Base-by-base conservation (phyloP, 192 early-diverging fungal genomes). In the Coemansia sp. region DNA sequence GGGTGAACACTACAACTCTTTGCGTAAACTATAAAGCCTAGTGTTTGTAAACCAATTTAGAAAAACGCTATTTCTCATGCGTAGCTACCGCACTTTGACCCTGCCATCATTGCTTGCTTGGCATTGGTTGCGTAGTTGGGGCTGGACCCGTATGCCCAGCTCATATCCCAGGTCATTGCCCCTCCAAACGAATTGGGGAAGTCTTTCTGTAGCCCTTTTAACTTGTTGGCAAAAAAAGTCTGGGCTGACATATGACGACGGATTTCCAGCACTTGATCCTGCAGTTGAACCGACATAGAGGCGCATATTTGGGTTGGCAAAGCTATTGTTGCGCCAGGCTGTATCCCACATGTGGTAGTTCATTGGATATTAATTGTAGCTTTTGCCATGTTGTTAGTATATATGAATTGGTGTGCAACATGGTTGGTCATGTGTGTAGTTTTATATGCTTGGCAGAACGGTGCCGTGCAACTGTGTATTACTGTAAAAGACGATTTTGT, bases 1-100 rank as follows among this genome's bases (percentile, higher is more conserved):
- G 15, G 96, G 96, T 24, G 92, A 92, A 67, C 96, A 98, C 87
- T 98, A 98, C 82, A 98, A 98, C 68, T 94, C 93, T 15, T 68
- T 94, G 52, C 66, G 67, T 35, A 81, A 85, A 65, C 41, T 45
- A 45, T 45, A 45, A n/a, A 45, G 14, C 2, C 15, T 45, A 15
- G 15, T 45, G 41, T 45, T 15, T 15, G 11, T 45, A 45, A 45
- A 15, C 15, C 14, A 45, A 15, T n/a, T 45, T 45, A 15, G 14
- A n/a, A 45, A 45, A 45, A n/a, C 15, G 2, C 15, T 15, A 45
- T n/a, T 45, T 8, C 1, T 7, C 6, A 45, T 45, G 41, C 3
- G 15, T 45, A 45, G 39, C 39, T 41, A 19, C 19, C 4, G 19
- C 50, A 10, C 22, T 9, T 72, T 24, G 76, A 79, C 24, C 76